Base-by-base conservation (phyloP, 2,329 filamentous ascomycete genomes). In the Sarocladium oryzae region DNA sequence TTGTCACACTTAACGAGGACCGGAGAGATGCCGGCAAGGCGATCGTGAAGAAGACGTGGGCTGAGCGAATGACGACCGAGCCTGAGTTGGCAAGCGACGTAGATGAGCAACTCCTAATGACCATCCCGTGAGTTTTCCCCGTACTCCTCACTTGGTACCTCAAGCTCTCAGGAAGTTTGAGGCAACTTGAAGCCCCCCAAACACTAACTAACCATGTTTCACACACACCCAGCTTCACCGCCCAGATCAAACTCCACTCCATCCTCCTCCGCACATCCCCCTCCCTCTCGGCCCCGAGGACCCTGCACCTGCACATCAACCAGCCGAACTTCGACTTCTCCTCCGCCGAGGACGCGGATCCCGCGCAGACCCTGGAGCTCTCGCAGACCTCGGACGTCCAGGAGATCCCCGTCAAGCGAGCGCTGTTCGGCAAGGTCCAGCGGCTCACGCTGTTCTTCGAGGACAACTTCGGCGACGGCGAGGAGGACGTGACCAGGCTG, bases 21-120 rank as follows among this genome's bases (percentile, higher is more conserved):
- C 66, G 70, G 13, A 71, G 82, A 7, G 80, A 84, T 53, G 79
- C 84, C 1, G 93, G 91, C 16, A 79, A 81, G 58, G 81, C 79
- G 1, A 79, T 97, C 26, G 81, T 95, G 32, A 84, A 89, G 70
- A 99, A 99, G 76, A 89, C 90, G 52, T 99, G 91, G 91, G 79
- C 80, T 5, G 85, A 97, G 69, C 77, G 93, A 51, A 68, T 96
- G 54, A 68, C 81, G 15, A 67, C 77, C 2, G 72, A 82, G 59
- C 89, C 90, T 0, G 87, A 95, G 69, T 77, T 99, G 26, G 81
- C 79, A 61, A 96, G 89, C 63, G 88, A 95, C 64, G 84, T 85
- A 0, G 93, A 97, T 65, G 90, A 96, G 73, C 90, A 99, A 72
- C 69, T 99, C n/a, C 73, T 99, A 52, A 89, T 99, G 77, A 85